These are phyloP conservation scores for Persicaria maculosa DNA, from an alignment of 148 eudicot genomes.

Conservation along the genomic window DNA sequence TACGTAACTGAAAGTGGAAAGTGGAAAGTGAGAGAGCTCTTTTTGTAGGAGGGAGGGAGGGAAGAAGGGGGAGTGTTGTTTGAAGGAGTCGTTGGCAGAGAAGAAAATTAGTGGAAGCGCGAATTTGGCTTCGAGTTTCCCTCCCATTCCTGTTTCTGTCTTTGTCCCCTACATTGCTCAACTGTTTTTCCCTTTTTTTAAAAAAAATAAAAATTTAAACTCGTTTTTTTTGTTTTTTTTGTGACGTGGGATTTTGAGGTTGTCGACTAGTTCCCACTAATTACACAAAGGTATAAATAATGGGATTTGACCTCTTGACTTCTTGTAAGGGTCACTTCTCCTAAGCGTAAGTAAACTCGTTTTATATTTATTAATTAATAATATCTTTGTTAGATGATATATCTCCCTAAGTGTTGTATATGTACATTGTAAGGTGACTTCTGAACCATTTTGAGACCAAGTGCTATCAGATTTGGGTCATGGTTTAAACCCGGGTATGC, in stretches of 20 bases:
- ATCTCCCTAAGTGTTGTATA: too few relatives aligned
- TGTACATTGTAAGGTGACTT: too few relatives aligned
- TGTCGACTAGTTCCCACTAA: not conserved
- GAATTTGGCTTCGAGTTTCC: not conserved
- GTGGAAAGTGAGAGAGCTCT: not conserved
- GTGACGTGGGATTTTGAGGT: not conserved
- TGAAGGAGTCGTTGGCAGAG: conserved; percentile 1
- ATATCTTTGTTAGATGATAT: too few relatives aligned
- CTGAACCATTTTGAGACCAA: too few relatives aligned
- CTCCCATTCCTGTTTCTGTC: not conserved
- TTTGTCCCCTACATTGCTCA: not conserved
- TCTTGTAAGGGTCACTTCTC: too few relatives aligned
- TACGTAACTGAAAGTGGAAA: not conserved
- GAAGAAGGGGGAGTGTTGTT: not conserved
- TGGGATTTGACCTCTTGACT: too few relatives aligned
- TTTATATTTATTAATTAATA: too few relatives aligned
- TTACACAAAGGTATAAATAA: too few relatives aligned
- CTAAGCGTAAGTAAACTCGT: too few relatives aligned
- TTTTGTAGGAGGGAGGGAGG: not conserved
- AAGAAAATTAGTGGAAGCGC: conserved; percentile 2
- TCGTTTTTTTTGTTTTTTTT: not conserved
- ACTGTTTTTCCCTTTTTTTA: not conserved
- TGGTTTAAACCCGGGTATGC: too few relatives aligned
- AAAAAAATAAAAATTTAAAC: too few relatives aligned
- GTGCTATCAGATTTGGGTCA: too few relatives aligned